Evolutionary conservation across 306 rosid genomes (phyloP).

Genomic region (Castanea sativa): DNA sequence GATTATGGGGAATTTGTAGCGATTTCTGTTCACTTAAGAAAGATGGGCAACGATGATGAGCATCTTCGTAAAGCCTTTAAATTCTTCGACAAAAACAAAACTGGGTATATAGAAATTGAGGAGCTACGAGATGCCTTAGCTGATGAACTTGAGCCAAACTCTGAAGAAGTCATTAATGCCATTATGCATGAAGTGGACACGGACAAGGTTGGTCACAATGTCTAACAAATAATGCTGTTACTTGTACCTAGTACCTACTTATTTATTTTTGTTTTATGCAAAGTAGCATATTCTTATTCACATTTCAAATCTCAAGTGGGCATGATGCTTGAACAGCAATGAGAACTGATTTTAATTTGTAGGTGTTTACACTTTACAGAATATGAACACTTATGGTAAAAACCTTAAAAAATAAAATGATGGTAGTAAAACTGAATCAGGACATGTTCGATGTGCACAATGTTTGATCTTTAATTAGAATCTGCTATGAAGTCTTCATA

Average conservation of each 20-base stretch:
- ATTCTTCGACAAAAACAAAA: constrained; percentile 74
- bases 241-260: neutral
- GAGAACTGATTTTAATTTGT: neutral
- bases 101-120: constrained; percentile 75
- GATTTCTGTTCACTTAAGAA: constrained; percentile 77
- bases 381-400: neutral
- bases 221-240: neutral
- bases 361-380: neutral
- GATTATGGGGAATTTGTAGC: constrained; percentile 91
- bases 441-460: neutral
- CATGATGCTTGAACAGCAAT: neutral
- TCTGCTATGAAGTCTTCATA: too few species aligned
- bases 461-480: neutral
- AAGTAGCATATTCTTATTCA: neutral
- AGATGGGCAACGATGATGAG: constrained; percentile 70
- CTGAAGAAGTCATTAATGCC: constrained; percentile 75
- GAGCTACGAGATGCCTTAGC: constrained; percentile 63
- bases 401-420: neutral
- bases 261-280: neutral
- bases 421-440: neutral
- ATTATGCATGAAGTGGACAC: constrained; percentile 91
- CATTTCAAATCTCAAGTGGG: neutral
- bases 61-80: constrained; percentile 85
- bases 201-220: constrained; percentile 64
- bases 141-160: constrained; percentile 52